Base-by-base conservation (phyloP, 176 grass and related monocot genomes). In the Tillandsia fasciculata region DNA sequence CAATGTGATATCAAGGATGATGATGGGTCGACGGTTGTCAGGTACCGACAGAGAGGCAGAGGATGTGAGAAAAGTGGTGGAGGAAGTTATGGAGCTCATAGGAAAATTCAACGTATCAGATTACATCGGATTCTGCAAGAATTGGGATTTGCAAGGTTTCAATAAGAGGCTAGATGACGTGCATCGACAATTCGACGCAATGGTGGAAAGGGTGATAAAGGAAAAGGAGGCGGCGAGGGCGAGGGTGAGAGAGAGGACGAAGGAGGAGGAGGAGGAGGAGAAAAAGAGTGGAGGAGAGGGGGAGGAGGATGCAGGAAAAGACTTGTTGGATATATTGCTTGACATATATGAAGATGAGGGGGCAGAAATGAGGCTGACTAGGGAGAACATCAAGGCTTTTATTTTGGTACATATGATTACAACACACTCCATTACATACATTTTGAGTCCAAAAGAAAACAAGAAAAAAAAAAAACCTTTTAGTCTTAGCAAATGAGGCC, bases 71-170 rank as follows among this genome's bases (percentile, higher is more conserved):
- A 69, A 50, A 49, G 70, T 91, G 9, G 87, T 96, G 0, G 80
- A 86, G 82, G 82, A 48, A 24, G 83, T 86, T 9, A 85, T 82
- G 0, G 91, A 96, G 82, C 49, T 96, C 3, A 71, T 78, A 0
- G 87, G 91, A 0, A 71, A 72, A 5, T 96, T 96, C 33, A 96
- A 96, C 70, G 49, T 53, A 2, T 76, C 75, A 15, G 87, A 96
- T 63, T 91, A 86, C 70, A 84, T 91, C 26, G 42, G 87, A 2
- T 12, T 81, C 1, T 80, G 76, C 85, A 69, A 76, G 5, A 87
- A 84, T 0, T 73, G 83, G 75, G 87, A 96, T 64, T 9, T 91
- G 12, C 91, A 96, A 81, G 87, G 91, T 3, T 77, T 96, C 42
- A 58, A 89, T n/a, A 65, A 68, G 10, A 66, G 84, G 5, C 69